Base-by-base conservation (phyloP, 345 rosid genomes). In the Gossypium bickii region DNA sequence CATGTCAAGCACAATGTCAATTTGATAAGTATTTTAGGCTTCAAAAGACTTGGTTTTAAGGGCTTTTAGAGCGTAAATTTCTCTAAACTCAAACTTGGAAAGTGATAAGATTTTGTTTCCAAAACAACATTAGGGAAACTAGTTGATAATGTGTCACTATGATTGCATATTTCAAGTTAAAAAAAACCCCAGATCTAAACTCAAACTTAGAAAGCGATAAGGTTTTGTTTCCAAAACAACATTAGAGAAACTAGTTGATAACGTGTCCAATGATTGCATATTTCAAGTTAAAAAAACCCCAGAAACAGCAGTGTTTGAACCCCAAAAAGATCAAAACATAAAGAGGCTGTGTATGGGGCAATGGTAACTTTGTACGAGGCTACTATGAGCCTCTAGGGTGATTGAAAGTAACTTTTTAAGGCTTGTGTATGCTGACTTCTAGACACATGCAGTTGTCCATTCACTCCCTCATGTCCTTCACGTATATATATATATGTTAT, bases 351-450 rank as follows among this genome's bases (percentile, higher is more conserved):
- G 15, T 24, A 12, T 24, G 44, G 38, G 56, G 11, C 9, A 51
- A 9, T 18, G 24, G 59, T 56, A 69, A 69, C 59, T 25, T 25
- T 58, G 59, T 17, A 49, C 16, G 9, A 27, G 10, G 22, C 41
- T 48, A 9, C 12, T 24, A 1, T 51, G 8, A 49, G 56, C 41
- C 25, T 16, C 38, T 69, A 49, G n/a, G 20, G 57, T 22, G 51
- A 18, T 41, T 45, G 38, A 45, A 11, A 67, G 3, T 63, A 66
- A 66, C 41, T 13, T 68, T 64, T 68, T 48, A 49, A 3, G 71
- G 47, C 15, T 52, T 29, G 63, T 5, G 44, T 51, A 9, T 69
- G 72, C 72, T 51, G 59, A 69, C 59, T 70, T 29, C 59, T 17
- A 12, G 16, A 29, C 45, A 7, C 73, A 70, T 51, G 61, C 73